Base-by-base conservation (phyloP, 768 basidiomycete species). In the Gyrodon lividus region DNA sequence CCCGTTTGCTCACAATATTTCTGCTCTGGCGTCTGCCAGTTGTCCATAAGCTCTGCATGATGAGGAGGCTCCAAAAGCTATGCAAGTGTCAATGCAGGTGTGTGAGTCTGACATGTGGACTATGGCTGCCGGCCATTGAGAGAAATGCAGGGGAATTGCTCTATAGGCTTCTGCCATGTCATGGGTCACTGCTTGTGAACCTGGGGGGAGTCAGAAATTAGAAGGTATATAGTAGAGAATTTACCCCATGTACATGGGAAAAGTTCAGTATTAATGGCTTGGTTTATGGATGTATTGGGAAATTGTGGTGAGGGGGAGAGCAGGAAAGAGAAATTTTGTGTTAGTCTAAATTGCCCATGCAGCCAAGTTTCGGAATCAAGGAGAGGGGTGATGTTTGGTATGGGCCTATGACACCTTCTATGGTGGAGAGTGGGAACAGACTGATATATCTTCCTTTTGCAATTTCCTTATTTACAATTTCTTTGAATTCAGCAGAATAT, bases 171-270 rank as follows among this genome's bases (percentile, higher is more conserved):
- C 68, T 0, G 64, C 53, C 2, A 73, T 56, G 37, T 74, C 72
- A 1, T 69, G 56, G 0, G 62, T 55, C 0, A 59, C 68, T 0
- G 49, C 64, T 58, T 73, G 64, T 0, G 57, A 35, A 35, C 34
- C 4, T 13, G 34, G 34, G 5, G n/a, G 34, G 3, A 35, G 34
- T 9, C 34, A 3, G 34, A n/a, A 5, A n/a, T 13, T 13, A 35
- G 24, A 4, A 26, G 24, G 24, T 26, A 26, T 26, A 26, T 26
- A 7, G 24, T 26, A 7, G 24, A 39, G 48, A 79, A 78, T 0
- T 74, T 76, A 0, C 75, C 74, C 75, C 74, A 78, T 0, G 71
- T 72, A 60, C 72, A 76, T 0, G 76, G 77, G 51, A 70, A 67
- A 17, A 51, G 12, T 22, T 60, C 46, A 0, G 72, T 58, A 35